Percentiles rank a stretch among this genome's conserved stretches.
phyloP scores from a whole-genome alignment of 2,329 filamentous ascomycete genomes.

The Pseudogymnoascus sp. region DNA sequence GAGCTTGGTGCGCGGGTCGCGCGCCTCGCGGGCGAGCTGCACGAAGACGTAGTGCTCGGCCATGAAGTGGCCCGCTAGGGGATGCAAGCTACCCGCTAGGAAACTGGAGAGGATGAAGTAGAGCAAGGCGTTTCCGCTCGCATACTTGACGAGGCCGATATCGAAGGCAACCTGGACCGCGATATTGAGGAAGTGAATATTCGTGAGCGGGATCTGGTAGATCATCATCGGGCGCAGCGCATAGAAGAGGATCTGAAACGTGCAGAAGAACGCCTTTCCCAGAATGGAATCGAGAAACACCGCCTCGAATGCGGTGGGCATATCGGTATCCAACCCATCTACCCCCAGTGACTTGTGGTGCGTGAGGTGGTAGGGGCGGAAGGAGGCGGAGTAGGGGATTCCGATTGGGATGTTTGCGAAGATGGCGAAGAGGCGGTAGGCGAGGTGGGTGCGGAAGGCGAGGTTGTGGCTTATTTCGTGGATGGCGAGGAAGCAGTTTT shows the following conservation, averaged over 20 bases:
- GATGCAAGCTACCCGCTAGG: conserved; percentile 87
- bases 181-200: conserved; percentile 78
- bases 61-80: conserved; percentile 95
- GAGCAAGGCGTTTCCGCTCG: conserved; percentile 59
- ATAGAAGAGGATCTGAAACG: conserved; percentile 99
- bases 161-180: conserved; percentile 73
- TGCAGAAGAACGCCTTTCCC: conserved; percentile 98
- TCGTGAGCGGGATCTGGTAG: conserved; percentile 81
- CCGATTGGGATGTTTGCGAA: conserved; percentile 95
- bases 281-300: conserved; percentile 89
- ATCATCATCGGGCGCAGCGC: conserved; percentile 92
- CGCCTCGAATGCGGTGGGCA: conserved; percentile 86
- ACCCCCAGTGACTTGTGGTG: conserved; percentile 99
- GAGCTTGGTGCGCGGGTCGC: conserved; percentile 48
- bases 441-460: conserved; percentile 73
- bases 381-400: conserved; percentile 91
- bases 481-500: conserved; percentile 97
- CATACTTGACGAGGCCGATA: conserved; percentile 53
- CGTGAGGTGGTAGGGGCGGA: conserved; percentile 94
- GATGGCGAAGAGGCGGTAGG: conserved; percentile 82
- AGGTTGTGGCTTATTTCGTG: conserved; percentile 99
- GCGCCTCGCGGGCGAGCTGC: conserved; percentile 42
- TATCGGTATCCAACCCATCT: conserved; percentile 90
- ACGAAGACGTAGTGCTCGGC: conserved; percentile 89
- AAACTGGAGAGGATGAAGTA: conserved; percentile 90